phyloP scores from a whole-genome alignment of 1,284 basidiomycete genomes.

The Tylopilus sp. region DNA sequence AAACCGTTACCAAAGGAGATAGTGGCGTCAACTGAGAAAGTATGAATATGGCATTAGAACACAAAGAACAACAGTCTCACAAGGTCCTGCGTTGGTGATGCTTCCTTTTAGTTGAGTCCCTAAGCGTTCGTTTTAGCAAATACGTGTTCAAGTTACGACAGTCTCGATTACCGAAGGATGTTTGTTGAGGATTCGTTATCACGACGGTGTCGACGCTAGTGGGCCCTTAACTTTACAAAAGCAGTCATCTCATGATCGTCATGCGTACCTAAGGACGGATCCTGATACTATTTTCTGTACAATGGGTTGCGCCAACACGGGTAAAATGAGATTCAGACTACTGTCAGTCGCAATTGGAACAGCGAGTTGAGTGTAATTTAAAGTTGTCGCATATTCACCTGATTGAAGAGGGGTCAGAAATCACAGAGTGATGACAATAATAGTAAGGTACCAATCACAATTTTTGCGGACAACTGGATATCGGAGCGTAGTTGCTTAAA shows the following conservation, averaged over 20 bases:
- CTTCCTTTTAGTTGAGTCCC: slow-evolving; percentile 58
- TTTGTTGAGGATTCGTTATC: slow-evolving; percentile 55
- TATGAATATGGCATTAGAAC: neutral
- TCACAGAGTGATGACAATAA: neutral
- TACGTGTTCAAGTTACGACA: neutral
- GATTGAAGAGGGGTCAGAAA: neutral
- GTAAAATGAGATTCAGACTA: slow-evolving; percentile 62
- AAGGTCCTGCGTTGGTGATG: slow-evolving; percentile 74
- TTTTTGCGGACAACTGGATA: slow-evolving; percentile 52
- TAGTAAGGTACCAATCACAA: slow-evolving; percentile 51
- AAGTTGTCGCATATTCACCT: slow-evolving; percentile 63
- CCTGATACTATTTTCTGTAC: slow-evolving; percentile 74
- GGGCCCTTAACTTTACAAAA: slow-evolving; percentile 1
- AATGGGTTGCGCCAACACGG: slow-evolving; percentile 71
- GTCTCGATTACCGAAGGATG: slow-evolving; percentile 48
- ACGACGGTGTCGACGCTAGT: slow-evolving; percentile 54
- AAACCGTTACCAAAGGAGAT: slow-evolving; percentile 68
- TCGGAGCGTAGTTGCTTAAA: slow-evolving; percentile 65
- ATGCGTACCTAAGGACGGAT: slow-evolving; percentile 50
- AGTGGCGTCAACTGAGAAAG: slow-evolving; percentile 57
- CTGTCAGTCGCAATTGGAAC: slow-evolving; percentile 62
- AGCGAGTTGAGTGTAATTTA: slow-evolving; percentile 58
- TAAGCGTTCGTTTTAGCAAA: slow-evolving; percentile 25
- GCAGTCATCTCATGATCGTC: neutral
- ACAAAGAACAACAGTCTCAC: slow-evolving; percentile 37